Base-by-base conservation (phyloP, 2,329 filamentous ascomycete genomes). In the Pestalotiopsis sp. region DNA sequence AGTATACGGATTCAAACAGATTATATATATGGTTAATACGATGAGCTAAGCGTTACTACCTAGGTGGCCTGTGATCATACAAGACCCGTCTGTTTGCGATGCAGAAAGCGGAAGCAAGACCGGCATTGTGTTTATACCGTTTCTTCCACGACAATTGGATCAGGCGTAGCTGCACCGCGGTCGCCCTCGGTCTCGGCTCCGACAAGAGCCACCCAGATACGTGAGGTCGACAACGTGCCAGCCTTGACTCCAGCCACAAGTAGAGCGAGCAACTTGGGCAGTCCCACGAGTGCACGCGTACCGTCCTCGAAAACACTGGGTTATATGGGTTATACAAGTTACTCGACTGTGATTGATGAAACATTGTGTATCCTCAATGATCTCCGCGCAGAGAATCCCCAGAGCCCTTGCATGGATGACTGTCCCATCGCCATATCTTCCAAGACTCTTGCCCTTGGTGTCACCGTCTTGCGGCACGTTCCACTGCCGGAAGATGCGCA, bases 61-160 rank as follows among this genome's bases (percentile, higher is more conserved):
- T 9, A 83, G 68, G 79, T 83, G 6, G 81, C 82, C 5, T 84
- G 83, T 73, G 82, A 84, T 68, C 81, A 83, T 66, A 70, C 70
- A 0, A 78, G 80, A n/a, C 83, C 83, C 0, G 69, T 78, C 17
- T 84, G 82, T 70, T 74, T 75, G 52, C 77, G 82, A 49, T 84
- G 82, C 69, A 76, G 70, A 61, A 80, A 80, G 71, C 59, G 57
- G 60, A 13, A 73, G 79, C 13, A 78, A 76, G 36, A 66, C 20
- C 45, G 65, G 31, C 72, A 74, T 3, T 84, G 83, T 68, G 72
- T 82, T 1, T 84, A 84, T 69, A 68, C 78, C 49, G 72, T 71
- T 25, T 71, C 73, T 2, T 69, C 60, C 36, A 71, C 72, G 1
- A 68, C 61, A 27, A 36, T 70, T 2, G 70, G 59, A 27, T 23